phyloP scores from a whole-genome alignment of 2,329 filamentous ascomycete species.

The Annulohypoxylon truncatum region DNA sequence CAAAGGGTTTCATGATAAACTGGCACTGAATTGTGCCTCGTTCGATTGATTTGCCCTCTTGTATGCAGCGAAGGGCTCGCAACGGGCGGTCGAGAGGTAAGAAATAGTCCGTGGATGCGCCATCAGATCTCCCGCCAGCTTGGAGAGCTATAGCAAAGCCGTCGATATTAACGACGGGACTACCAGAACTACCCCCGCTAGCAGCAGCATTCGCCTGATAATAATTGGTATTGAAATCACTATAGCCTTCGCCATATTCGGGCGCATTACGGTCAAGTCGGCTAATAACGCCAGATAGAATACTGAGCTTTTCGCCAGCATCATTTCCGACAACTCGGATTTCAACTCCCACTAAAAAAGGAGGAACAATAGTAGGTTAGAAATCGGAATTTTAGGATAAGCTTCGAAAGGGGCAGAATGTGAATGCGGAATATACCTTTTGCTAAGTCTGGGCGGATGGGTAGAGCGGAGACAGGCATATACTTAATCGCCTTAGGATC shows the following conservation, averaged over 20 bases:
- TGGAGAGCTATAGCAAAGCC: constrained; percentile 92
- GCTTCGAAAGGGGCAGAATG: background rate
- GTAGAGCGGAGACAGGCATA: constrained; percentile 86
- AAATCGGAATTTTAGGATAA: background rate
- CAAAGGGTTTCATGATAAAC: constrained; percentile 96
- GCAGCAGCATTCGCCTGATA: constrained; percentile 98
- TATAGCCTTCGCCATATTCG: constrained; percentile 97
- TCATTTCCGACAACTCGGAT: constrained; percentile 98
- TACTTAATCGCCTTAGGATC: constrained; percentile 97
- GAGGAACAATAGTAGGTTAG: constrained; percentile 17
- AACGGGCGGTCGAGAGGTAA: constrained; percentile 90
- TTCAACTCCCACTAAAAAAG: constrained; percentile 78
- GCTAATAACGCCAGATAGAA: constrained; percentile 96
- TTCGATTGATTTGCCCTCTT: constrained; percentile 78
- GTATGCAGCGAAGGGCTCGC: constrained; percentile 87
- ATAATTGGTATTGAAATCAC: constrained; percentile 96
- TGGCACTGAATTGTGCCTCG: constrained; percentile 98
- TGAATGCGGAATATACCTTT: constrained; percentile 59
- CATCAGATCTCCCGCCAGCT: constrained; percentile 92
- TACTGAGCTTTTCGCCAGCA: constrained; percentile 97
- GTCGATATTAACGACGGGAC: constrained; percentile 95
- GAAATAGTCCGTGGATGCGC: constrained; percentile 97
- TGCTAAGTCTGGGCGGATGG: constrained; percentile 86
- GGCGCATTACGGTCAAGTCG: constrained; percentile 95
- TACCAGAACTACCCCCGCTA: constrained; percentile 97